These are phyloP conservation scores for Grosmannia huntii DNA, from an alignment of 2,329 filamentous ascomycete genomes.

Conservation along the genomic window DNA sequence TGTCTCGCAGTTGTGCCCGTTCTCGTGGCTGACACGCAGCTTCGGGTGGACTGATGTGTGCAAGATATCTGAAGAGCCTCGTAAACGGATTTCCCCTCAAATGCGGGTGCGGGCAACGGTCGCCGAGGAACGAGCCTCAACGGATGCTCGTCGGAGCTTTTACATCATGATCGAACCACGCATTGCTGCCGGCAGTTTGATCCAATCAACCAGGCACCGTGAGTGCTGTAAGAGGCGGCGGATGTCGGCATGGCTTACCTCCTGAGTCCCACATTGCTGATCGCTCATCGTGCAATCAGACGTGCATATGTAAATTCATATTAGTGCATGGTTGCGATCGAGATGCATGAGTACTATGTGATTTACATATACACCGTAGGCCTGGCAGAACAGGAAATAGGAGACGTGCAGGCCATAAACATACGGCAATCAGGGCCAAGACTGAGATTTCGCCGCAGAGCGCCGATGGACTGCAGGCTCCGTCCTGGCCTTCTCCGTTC, in stretches of 20 bases:
- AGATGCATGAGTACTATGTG: no score
- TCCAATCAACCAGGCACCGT: not conserved
- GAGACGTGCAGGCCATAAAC: not conserved
- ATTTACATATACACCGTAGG: not conserved
- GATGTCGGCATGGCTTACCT: not conserved
- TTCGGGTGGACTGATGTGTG: not conserved
- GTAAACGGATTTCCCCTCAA: not conserved
- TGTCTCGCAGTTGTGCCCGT: not conserved
- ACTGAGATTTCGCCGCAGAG: no score
- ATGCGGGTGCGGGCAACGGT: not conserved
- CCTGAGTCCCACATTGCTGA: not conserved
- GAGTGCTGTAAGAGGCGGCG: not conserved
- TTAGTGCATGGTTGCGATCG: not conserved
- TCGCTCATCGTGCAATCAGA: no score
- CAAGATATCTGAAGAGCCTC: no score
- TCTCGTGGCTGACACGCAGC: not conserved
- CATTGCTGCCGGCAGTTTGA: not conserved
- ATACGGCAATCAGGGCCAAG: no score
- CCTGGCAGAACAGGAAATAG: not conserved
- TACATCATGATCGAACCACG: not conserved
- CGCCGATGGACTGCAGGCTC: not conserved
- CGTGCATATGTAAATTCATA: not conserved
- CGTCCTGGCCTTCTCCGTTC: not conserved
- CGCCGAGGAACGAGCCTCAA: not conserved
- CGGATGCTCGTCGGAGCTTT: not conserved